A percentile compares a stretch with the other conserved stretches of the same genome.
Evolutionary conservation across 129 eudicot genomes (phyloP).

Genomic region (Lonicera japonica): DNA sequence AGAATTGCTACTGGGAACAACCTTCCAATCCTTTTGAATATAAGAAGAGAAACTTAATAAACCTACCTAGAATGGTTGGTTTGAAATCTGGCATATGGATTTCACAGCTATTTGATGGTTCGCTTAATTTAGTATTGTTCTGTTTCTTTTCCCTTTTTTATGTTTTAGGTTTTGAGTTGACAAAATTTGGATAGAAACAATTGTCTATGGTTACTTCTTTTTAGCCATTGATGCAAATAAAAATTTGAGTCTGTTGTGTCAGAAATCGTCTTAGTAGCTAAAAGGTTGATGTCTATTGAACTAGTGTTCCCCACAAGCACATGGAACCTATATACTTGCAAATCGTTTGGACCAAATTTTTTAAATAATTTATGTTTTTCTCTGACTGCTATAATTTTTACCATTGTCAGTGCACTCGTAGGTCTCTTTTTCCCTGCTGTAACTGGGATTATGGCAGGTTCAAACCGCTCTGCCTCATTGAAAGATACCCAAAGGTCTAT

Average conservation of each 20-base stretch:
- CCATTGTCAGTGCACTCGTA: constrained; percentile 73
- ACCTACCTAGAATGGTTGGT: too few relatives aligned
- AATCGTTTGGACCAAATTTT: not conserved
- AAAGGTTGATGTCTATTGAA: not conserved
- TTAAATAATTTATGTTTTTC: not conserved
- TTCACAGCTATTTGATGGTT: too few relatives aligned
- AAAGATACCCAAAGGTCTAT: constrained; percentile 98
- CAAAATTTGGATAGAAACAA: not conserved
- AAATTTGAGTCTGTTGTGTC: not conserved
- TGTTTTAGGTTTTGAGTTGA: not conserved
- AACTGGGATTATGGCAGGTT: constrained; percentile 99
- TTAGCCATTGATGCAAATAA: not conserved
- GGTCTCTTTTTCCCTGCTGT: constrained; percentile 99
- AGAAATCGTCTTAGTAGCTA: too few relatives aligned
- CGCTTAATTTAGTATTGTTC: too few relatives aligned
- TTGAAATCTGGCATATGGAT: too few relatives aligned
- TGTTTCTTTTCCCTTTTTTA: not conserved
- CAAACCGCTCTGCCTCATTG: constrained; percentile 89
- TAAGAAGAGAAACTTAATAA: too few relatives aligned
- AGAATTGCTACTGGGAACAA: too few relatives aligned
- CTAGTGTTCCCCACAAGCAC: not conserved
- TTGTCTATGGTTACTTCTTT: not conserved
- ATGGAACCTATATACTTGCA: not conserved
- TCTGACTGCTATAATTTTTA: constrained; percentile 20
- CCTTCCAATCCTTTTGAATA: too few relatives aligned